Base-by-base conservation (phyloP, 1,284 basidiomycete species). In the Clitocybe nebularis region DNA sequence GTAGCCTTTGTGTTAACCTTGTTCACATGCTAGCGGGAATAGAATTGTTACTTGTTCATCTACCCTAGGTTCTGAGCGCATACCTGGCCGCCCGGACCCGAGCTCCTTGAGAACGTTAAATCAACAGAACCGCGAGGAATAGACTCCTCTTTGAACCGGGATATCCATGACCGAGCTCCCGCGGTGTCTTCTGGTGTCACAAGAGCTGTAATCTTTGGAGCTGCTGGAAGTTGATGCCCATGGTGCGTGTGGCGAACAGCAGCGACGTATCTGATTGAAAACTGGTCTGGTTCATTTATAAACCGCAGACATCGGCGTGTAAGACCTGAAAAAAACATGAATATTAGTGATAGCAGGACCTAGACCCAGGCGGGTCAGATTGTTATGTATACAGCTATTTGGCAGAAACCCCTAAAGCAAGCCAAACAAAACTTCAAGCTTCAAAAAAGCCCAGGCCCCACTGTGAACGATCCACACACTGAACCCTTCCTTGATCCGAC, bases 1-100 rank as follows among this genome's bases (percentile, higher is more conserved):
- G 77, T 81, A 0, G 75, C 83, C 57, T 89, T 89, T 7, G 87
- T 89, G 46, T 86, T 87, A 17, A 89, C 75, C 62, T 88, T 89
- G 57, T 89, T 89, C 30, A 89, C 86, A 49, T 89, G 86, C 85
- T 89, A 51, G 10, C 16, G 11, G 13, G 9, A 19, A 38, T 9
- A 19, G 30, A 13, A 13, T 14, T 29, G 10, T 8, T 6, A 17
- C 2, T 6, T 8, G 22, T 9, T 14, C n/a, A n/a, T n/a, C n/a
- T n/a, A n/a, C n/a, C n/a, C n/a, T n/a, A n/a, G n/a, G 13, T 5
- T 13, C 14, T 7, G 3, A 17, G 22, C 38, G 45, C 66, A 39
- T 46, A 85, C 85, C 74, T 89, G 86, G 9, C 85, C 86, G 22
- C 85, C 85, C 6, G 86, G 86, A 17, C 86, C 86, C 4, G 86